phyloP scores from a whole-genome alignment of 108 stramenopile genomes.

The Conticribra guillardii region DNA sequence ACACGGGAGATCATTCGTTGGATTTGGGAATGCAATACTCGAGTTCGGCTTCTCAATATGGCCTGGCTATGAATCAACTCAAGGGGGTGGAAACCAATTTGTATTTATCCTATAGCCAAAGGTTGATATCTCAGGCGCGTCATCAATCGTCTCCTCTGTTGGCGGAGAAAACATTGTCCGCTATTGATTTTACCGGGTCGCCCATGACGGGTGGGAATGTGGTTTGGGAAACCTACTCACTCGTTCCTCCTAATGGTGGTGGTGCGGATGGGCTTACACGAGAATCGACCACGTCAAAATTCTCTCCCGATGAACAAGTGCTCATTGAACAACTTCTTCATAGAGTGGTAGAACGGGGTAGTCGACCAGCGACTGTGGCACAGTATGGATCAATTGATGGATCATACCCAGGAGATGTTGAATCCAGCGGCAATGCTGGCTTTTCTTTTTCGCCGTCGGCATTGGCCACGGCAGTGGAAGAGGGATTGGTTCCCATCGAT shows the following conservation, averaged over 20 bases:
- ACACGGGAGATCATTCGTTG: background rate
- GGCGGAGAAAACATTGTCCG: background rate
- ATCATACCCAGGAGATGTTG: slow-evolving; percentile 7
- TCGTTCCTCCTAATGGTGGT: slow-evolving; percentile 12
- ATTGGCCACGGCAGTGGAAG: slow-evolving; percentile 51
- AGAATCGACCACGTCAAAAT: slow-evolving; percentile 42
- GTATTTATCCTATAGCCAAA: slow-evolving; percentile 30
- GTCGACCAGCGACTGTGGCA: slow-evolving; percentile 57
- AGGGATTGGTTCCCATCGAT: slow-evolving; percentile 71
- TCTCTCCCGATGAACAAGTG: slow-evolving; percentile 72
- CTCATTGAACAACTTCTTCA: slow-evolving; percentile 73
- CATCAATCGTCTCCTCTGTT: slow-evolving; percentile 14
- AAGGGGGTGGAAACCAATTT: slow-evolving; percentile 45
- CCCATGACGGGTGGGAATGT: slow-evolving; percentile 18
- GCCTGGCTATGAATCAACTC: slow-evolving; percentile 19
- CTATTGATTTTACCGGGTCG: slow-evolving; percentile 1
- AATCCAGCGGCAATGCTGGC: slow-evolving; percentile 10
- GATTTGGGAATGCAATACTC: slow-evolving; percentile 5
- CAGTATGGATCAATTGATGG: slow-evolving; percentile 57
- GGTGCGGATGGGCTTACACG: background rate
- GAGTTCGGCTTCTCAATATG: slow-evolving; percentile 12
- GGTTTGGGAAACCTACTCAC: slow-evolving; percentile 20
- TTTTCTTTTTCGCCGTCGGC: slow-evolving; percentile 53
- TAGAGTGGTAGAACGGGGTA: slow-evolving; percentile 70
- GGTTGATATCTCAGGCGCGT: slow-evolving; percentile 9